Base-by-base conservation (phyloP, 2,329 filamentous ascomycete genomes). In the Orbilia quercus region DNA sequence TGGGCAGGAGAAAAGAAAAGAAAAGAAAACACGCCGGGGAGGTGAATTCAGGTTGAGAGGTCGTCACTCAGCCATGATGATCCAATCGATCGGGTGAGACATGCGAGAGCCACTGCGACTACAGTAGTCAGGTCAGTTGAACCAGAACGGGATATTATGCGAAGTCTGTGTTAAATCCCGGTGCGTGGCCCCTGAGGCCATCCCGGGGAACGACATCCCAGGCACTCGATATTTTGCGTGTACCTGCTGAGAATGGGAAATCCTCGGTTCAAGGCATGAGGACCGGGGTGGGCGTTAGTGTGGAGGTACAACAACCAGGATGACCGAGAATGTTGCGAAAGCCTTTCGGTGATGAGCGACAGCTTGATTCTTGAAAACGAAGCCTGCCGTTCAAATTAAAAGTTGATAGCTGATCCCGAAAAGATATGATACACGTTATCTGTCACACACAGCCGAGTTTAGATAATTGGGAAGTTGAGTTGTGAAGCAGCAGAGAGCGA, bases 11-110 rank as follows among this genome's bases (percentile, higher is more conserved):
- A 54, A 69, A 65, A 66, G 50, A 54, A 73, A 60, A 69, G 67
- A 67, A 73, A 55, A 48, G 55, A 70, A 75, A 66, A 47, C 34
- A 72, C 65, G 59, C 55, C 48, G 42, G 62, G 55, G 63, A 66
- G 62, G 63, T 62, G 65, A 70, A 62, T 60, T 74, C 53, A 64
- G 66, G 62, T 47, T 42, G 63, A 67, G 54, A 67, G 62, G 55
- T 64, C 51, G 60, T 70, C 65, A 70, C 65, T 70, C 67, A 72
- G 67, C 59, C 67, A 65, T 72, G 58, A 64, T 65, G 59, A 72
- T 72, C 67, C 67, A 65, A 72, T 65, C 59, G 67, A 63, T 59
- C 53, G 67, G 67, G 67, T 72, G 28, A 72, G 67, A 72, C 67
- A 72, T 72, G 67, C 59, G 59, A 72, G 53, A 59, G 45, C 63